Conservation (phyloP, 1,139 yeast species). For the Yamadazyma atlantica region DNA sequence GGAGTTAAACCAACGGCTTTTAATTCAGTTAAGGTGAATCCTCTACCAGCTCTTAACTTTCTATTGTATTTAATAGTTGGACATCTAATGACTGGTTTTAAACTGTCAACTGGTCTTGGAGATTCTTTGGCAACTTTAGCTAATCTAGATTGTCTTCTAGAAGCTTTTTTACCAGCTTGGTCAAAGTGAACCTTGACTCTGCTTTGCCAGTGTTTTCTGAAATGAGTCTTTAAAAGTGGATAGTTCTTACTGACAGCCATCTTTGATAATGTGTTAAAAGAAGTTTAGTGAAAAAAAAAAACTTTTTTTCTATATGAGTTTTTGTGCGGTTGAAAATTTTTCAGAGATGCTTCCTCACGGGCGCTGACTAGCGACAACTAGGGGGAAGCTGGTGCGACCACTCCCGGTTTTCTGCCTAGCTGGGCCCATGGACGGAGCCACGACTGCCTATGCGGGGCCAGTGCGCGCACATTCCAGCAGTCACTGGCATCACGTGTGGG, state of each 20-base stretch:
- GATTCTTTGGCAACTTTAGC: constrained; percentile 93
- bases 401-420: too few species aligned
- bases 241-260: constrained; percentile 96
- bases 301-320: constrained; percentile 1
- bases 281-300: constrained; percentile 1
- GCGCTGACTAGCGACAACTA: too few species aligned
- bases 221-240: constrained; percentile 95
- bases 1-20: constrained; percentile 97
- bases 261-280: constrained; percentile 18
- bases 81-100: constrained; percentile 98
- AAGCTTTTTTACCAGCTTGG: constrained; percentile 99
- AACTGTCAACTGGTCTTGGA: constrained; percentile 95
- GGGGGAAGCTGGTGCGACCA: too few species aligned
- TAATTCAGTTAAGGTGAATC: constrained; percentile 96
- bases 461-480: background rate
- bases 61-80: constrained; percentile 99
- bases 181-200: constrained; percentile 99
- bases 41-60: constrained; percentile 99
- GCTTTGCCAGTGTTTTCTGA: constrained; percentile 99
- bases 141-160: constrained; percentile 95
- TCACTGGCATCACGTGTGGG: constrained; percentile 3
- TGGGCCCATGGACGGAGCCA: too few species aligned
- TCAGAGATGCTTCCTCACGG: too few species aligned
- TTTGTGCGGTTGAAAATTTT: constrained; percentile 2
- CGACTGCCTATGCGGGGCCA: too few species aligned